A percentile compares a stretch with the other conserved stretches of the same genome.
Conservation (phyloP, 164 flowering plant genomes). For the Tetracentron sinense region DNA sequence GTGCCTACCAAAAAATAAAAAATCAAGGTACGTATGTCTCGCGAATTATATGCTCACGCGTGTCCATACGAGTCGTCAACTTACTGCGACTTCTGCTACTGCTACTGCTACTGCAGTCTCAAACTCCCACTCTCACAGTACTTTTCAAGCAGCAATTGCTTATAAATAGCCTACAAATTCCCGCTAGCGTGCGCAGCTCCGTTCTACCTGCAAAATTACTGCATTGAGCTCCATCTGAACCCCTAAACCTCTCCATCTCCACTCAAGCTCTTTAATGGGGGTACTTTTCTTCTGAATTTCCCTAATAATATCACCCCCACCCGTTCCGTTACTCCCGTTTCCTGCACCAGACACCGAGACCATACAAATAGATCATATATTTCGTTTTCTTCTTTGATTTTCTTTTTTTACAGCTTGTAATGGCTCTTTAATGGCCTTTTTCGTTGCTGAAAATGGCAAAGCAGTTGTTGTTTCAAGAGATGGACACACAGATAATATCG, state of each 20-base stretch:
- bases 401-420: not conserved
- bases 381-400: too few relatives aligned
- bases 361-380: not conserved
- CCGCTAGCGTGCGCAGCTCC: constrained; percentile 6
- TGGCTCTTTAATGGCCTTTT: not conserved
- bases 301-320: not conserved
- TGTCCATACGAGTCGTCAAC: too few relatives aligned
- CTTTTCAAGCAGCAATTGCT: not conserved
- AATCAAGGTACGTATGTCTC: too few relatives aligned
- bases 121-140: too few relatives aligned
- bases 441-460: constrained; percentile 28
- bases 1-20: too few relatives aligned
- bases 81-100: too few relatives aligned
- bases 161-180: constrained; percentile 3
- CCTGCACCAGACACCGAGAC: not conserved
- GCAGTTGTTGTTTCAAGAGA: constrained; percentile 22
- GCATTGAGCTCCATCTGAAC: constrained; percentile 13
- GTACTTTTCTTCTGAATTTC: not conserved
- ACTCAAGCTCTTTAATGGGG: constrained; percentile 1
- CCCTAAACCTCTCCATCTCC: not conserved
- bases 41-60: too few relatives aligned
- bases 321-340: constrained; percentile 4
- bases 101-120: too few relatives aligned
- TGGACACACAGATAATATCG: constrained; percentile 8
- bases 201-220: constrained; percentile 10